Conservation (phyloP, 1,139 yeast genomes). For the Chernovozyma aurita region DNA sequence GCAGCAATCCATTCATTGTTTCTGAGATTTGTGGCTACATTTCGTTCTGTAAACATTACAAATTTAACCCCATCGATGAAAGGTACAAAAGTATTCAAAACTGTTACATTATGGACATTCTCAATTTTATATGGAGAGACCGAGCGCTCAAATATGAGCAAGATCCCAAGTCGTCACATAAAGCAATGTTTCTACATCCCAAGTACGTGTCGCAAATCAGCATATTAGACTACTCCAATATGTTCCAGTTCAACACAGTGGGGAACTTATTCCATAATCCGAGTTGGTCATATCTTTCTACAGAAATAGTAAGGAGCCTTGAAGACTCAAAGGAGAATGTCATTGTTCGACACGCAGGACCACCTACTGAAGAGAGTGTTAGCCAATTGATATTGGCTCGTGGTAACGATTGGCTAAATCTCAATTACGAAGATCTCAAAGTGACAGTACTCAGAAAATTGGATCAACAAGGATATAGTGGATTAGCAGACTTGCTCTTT, state of each 20-base stretch:
- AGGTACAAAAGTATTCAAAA: conserved; percentile 39
- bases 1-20: conserved; percentile 37
- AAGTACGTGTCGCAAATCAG: conserved; percentile 28
- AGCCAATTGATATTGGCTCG: conserved; percentile 15
- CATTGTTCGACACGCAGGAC: conserved; percentile 40
- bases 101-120: conserved; percentile 52
- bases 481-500: conserved; percentile 42
- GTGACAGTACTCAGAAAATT: conserved; percentile 32
- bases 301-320: conserved; percentile 40
- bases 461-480: conserved; percentile 33
- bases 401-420: conserved; percentile 25
- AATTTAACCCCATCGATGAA: conserved; percentile 11
- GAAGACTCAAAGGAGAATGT: conserved; percentile 38
- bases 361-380: conserved; percentile 33
- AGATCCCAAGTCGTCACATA: conserved; percentile 17
- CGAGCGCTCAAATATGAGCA: conserved; percentile 22
- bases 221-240: conserved; percentile 18
- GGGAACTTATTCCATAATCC: conserved; percentile 57
- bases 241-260: conserved; percentile 25
- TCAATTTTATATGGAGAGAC: conserved; percentile 64
- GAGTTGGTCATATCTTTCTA: conserved; percentile 44
- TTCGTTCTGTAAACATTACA: conserved; percentile 34
- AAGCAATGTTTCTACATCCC: conserved; percentile 40
- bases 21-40: conserved; percentile 50
- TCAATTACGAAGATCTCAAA: conserved; percentile 35